Evolutionary conservation across 805 yeast species (phyloP).

Genomic region (Kockiozyma suomiensis): DNA sequence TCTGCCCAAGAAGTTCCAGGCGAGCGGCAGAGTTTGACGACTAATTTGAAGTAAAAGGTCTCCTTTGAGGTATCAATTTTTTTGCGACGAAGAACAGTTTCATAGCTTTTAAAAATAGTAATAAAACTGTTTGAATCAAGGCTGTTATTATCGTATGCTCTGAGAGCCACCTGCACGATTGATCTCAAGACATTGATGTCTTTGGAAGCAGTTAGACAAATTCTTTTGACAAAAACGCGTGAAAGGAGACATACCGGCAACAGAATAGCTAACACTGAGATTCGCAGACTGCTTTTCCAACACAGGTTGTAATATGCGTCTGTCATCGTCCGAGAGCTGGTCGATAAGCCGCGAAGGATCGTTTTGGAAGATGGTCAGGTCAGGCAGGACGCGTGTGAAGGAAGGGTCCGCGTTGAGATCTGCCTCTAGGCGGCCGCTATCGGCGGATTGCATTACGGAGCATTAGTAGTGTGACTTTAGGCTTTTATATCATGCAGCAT

Average conservation of each 20-base stretch:
- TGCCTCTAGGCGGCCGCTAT: slow-evolving; percentile 5
- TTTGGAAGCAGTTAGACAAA: neutral
- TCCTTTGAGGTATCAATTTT: slow-evolving; percentile 27
- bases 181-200: slow-evolving; percentile 31
- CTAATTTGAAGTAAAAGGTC: slow-evolving; percentile 23
- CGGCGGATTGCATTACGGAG: neutral
- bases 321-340: slow-evolving; percentile 18
- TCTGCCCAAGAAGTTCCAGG: slow-evolving; percentile 29
- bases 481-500: too few species aligned
- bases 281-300: slow-evolving; percentile 7
- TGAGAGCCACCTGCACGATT: slow-evolving; percentile 28
- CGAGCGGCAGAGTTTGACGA: slow-evolving; percentile 25
- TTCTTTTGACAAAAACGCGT: neutral
- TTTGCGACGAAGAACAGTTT: slow-evolving; percentile 24
- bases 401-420: slow-evolving; percentile 22
- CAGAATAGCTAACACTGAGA: slow-evolving; percentile 10
- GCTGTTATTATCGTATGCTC: slow-evolving; percentile 4
- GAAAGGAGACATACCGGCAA: slow-evolving; percentile 11
- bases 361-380: slow-evolving; percentile 7
- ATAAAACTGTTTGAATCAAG: slow-evolving; percentile 18
- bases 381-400: slow-evolving; percentile 23
- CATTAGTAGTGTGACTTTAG: neutral
- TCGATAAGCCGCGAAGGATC: slow-evolving; percentile 20
- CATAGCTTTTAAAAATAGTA: slow-evolving; percentile 26
- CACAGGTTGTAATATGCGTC: slow-evolving; percentile 15